These are phyloP conservation scores for Eutrema heterophyllum DNA, from an alignment of 345 rosid species.

Conservation along the genomic window DNA sequence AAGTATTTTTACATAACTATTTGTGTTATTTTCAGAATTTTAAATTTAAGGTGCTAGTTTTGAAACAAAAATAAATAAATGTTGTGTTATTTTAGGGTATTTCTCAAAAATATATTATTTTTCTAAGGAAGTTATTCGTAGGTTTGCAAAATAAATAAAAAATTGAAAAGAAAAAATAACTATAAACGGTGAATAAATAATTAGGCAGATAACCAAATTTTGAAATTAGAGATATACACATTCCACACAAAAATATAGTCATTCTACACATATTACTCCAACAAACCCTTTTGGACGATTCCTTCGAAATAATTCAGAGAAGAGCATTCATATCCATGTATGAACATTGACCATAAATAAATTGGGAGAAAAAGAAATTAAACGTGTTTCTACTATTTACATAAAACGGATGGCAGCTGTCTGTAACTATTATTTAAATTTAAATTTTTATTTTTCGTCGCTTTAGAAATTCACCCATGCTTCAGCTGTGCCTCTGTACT, in stretches of 20 bases:
- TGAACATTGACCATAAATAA: neutral
- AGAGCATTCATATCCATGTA: neutral
- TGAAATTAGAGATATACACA: neutral
- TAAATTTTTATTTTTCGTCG: neutral
- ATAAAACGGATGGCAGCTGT: conserved; percentile 22
- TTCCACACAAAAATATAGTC: neutral
- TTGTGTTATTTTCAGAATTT: too few relatives aligned
- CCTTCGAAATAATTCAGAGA: neutral
- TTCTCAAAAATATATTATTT: too few relatives aligned
- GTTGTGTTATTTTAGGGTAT: too few relatives aligned
- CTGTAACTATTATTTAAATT: conserved; percentile 12
- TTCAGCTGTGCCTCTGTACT: conserved; percentile 28
- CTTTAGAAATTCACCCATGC: conserved; percentile 25
- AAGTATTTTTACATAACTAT: too few relatives aligned
- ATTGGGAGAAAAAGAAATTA: neutral
- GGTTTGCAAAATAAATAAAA: neutral
- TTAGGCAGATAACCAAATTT: neutral
- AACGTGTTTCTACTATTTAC: neutral
- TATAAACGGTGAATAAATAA: neutral
- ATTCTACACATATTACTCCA: neutral
- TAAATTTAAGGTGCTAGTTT: too few relatives aligned
- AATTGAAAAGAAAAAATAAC: neutral
- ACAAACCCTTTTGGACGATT: neutral
- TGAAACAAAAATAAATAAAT: too few relatives aligned
- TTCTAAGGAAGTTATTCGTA: neutral